Evolutionary conservation across 75 land plant genomes (phyloP).

Genomic region (Chamaecyparis obtusa): DNA sequence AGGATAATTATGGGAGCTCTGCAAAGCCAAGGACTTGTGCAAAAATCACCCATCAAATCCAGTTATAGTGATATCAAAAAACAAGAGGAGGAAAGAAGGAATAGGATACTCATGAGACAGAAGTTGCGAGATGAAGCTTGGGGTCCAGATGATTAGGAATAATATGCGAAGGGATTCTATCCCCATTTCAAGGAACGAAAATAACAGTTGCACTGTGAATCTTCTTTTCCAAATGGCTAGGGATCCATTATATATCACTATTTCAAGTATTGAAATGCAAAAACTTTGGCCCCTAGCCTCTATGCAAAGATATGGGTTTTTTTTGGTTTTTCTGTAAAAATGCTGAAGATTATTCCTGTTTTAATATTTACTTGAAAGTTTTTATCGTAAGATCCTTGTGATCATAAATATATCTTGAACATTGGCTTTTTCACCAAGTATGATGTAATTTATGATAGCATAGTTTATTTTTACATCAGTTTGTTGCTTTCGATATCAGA

Average conservation of each 20-base stretch:
- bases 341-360: no score
- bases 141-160: slow-evolving; percentile 54
- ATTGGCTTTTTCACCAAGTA: neutral
- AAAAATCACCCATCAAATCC: slow-evolving; percentile 33
- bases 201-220: neutral
- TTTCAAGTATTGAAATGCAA: neutral
- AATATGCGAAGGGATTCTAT: neutral
- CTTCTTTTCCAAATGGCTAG: neutral
- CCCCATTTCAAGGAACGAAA: neutral
- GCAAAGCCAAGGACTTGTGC: slow-evolving; percentile 73
- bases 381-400: neutral
- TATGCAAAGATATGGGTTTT: neutral
- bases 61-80: slow-evolving; percentile 49
- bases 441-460: neutral
- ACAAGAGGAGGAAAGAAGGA: slow-evolving; percentile 80
- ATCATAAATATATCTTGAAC: neutral
- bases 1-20: slow-evolving; percentile 62
- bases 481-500: neutral
- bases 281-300: neutral
- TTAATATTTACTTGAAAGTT: neutral
- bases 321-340: neutral
- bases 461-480: neutral
- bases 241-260: neutral
- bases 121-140: slow-evolving; percentile 87
- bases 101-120: slow-evolving; percentile 64